Evolutionary conservation across 2,329 filamentous ascomycete species (phyloP), one percentile per base, ranked within the genome.

Genomic region (Penicillium sp.): DNA sequence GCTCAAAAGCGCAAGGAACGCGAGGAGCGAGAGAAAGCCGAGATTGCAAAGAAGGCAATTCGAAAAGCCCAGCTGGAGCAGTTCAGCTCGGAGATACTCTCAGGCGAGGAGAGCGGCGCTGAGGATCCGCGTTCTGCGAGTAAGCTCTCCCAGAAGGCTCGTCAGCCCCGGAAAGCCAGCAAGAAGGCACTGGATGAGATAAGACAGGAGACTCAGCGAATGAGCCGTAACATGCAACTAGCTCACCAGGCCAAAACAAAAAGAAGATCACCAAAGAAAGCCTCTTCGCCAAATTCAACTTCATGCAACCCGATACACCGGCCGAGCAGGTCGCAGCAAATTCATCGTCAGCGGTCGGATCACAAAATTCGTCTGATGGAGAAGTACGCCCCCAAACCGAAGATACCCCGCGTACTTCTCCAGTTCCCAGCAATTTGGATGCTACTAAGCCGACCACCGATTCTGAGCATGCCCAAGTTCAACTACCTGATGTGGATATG

Each of bases 151-250:
- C 89, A 92, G 67, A 78, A 83, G 37, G 80, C 82, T 26, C 85
- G 88, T 4, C 87, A 91, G 5, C 61, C 72, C 2, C 84, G 94
- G 12, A 96, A 94, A 70, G 92, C 94, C 0, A 93, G 92, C 77
- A 97, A 93, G 77, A 97, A 91, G 75, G 94, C 94, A 0, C 72
- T 97, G 40, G 90, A 97, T 69, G 93, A 97, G 64, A 97, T 99
- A 88, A 88, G 89, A 65, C 85, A 91, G 55, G 94, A 99, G 74
- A 97, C 93, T 1, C 94, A 99, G 76, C 86, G 94, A 30, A 84
- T 99, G 77, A 88, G 85, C 63, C 84, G 94, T 62, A 95, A 89
- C 69, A 89, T 96, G 84, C 93, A 97, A 73, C 82, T 99, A 46
- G 85, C 89, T 1, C 92, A 97, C 72, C 87, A 96, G 69, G 89